Evolutionary conservation across 768 basidiomycete species (phyloP).

Genomic region (Pleurotus platypus): DNA sequence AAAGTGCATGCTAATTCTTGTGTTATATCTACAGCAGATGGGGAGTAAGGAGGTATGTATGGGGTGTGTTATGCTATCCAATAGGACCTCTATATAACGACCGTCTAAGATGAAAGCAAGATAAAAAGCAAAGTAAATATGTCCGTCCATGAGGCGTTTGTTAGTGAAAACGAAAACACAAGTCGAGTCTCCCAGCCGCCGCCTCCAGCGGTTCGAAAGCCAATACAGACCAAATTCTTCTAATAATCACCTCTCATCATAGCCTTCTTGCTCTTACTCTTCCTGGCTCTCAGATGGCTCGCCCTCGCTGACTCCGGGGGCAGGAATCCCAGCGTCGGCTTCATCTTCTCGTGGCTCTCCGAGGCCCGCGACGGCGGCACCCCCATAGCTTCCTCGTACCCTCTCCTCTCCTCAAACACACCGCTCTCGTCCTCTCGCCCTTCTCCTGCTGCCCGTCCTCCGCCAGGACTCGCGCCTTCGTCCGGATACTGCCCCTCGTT

Average conservation of each 20-base stretch:
- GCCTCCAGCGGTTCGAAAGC: neutral
- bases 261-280: conserved; percentile 39
- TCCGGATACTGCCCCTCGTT: neutral
- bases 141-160: no score
- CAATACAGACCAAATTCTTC: neutral
- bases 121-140: no score
- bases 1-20: no score
- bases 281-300: conserved; percentile 32
- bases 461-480: neutral
- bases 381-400: conserved; percentile 1
- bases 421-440: neutral
- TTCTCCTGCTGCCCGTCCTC: neutral
- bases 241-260: conserved; percentile 26
- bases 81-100: no score
- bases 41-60: no score
- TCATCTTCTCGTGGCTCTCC: conserved; percentile 26
- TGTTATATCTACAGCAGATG: no score
- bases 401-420: conserved; percentile 8
- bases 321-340: conserved; percentile 42
- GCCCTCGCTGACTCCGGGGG: conserved; percentile 36
- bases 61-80: no score
- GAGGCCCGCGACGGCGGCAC: conserved; percentile 10
- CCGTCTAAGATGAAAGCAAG: no score
- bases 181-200: neutral
- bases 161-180: no score